Evolutionary conservation across 305 asterid species (phyloP), one percentile per base, ranked within the genome.

Genomic region (Euphrasia arctica): DNA sequence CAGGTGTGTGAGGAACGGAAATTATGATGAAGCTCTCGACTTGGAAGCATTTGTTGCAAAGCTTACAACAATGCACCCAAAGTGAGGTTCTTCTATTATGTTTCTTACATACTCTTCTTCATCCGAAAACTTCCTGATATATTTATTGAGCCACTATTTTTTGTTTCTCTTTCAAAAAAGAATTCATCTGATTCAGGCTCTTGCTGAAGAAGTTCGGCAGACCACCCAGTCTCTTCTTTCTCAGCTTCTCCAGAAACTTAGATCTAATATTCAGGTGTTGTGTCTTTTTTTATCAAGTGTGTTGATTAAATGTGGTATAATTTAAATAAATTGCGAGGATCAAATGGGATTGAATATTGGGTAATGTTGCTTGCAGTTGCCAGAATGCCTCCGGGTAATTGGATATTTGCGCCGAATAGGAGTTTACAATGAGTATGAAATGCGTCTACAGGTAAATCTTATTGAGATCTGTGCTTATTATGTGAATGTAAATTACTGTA

Each of bases 1-100:
- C 77, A 90, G 97, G 72, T 90, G 95, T 51, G 96, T 90, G 51
- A 82, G 95, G 74, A 90, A 88, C 70, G 97, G 97, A 62, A 90
- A 90, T 74, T 88, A 80, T 66, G 97, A 90, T 58, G 97, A 90
- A 83, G 96, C 97, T 74, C 92, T 90, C 72, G 96, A 88, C 74
- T 79, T 90, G 45, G 97, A 90, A 80, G 91, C 95, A 73, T 88
- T 80, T 75, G 95, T 90, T 62, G 77, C 85, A 74, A 90, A 90
- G 74, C 95, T 88, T 51, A 80, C 89, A 52, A 77, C 96, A 31
- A 78, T 90, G 96, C 93, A 90, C 78, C 97, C 89, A 70, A 83
- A 84, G 97, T 90, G 72, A 85, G 96, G 70, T 72, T 63, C 65
- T 71, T 64, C 64, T 67, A 63, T 54, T 41, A 42, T 64, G 65